Percentiles rank a stretch among this genome's conserved stretches.
Evolutionary conservation across 2,329 filamentous ascomycete species (phyloP).

Genomic region (Trichocomaceae sp.): DNA sequence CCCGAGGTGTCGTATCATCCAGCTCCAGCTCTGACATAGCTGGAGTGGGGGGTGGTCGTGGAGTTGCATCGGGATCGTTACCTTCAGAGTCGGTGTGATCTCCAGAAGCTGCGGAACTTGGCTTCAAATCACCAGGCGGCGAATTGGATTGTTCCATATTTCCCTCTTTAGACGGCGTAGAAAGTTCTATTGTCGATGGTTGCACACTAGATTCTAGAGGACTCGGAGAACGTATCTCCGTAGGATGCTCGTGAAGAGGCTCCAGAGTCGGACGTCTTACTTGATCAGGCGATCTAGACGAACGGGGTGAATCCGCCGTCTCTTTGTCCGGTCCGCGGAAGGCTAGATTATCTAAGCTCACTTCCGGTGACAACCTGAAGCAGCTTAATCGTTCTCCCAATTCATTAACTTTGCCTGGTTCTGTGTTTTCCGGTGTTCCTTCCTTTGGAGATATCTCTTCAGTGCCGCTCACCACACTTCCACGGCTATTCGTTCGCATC

Average conservation of each 20-base stretch:
- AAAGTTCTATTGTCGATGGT: not conserved
- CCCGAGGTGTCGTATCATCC: constrained; percentile 4
- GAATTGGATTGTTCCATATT: not conserved
- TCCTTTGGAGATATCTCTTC: constrained; percentile 35
- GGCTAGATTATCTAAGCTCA: not conserved
- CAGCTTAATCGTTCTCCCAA: constrained; percentile 29
- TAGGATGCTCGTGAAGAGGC: constrained; percentile 11
- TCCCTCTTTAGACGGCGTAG: constrained; percentile 2
- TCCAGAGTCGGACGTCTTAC: constrained; percentile 7
- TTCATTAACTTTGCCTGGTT: constrained; percentile 7
- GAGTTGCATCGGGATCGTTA: constrained; percentile 13
- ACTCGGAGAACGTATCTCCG: not conserved
- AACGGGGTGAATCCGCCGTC: constrained; percentile 15
- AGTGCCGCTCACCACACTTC: constrained; percentile 57
- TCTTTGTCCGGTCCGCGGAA: constrained; percentile 1
- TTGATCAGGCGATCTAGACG: constrained; percentile 1
- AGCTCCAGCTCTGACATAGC: constrained; percentile 5
- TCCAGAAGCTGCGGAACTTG: not conserved
- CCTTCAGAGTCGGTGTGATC: constrained; percentile 1
- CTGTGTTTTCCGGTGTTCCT: constrained; percentile 25
- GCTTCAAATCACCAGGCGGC: not conserved
- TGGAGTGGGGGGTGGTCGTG: constrained; percentile 13
- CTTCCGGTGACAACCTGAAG: constrained; percentile 25
- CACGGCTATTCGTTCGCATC: constrained; percentile 94
- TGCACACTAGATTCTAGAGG: not conserved